These are phyloP conservation scores for Backusella circina DNA, from an alignment of 192 early-diverging fungal species.

Conservation along the genomic window DNA sequence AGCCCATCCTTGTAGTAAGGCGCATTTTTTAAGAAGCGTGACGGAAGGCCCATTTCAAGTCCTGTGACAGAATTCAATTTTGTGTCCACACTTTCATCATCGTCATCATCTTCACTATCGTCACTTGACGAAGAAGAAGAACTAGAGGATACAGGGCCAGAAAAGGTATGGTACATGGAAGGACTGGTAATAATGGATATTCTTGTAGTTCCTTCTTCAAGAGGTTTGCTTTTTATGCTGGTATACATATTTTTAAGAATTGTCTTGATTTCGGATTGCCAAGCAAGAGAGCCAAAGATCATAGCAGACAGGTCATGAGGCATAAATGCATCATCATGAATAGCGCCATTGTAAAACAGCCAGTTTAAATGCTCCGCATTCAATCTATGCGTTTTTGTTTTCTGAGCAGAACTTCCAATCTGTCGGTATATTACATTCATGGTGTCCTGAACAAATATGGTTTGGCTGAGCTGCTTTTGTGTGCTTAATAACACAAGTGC, in stretches of 20 bases:
- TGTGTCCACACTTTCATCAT: background rate
- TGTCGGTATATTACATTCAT: constrained; percentile 44
- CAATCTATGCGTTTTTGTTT: background rate
- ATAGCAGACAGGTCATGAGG: background rate
- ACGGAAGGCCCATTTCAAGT: constrained; percentile 5
- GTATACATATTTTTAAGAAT: constrained; percentile 10
- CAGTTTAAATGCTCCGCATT: background rate
- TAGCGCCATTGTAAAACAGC: background rate
- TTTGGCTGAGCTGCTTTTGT: constrained; percentile 67
- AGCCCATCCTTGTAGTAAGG: constrained; percentile 64
- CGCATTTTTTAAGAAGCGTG: constrained; percentile 12
- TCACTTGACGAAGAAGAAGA: constrained; percentile 5
- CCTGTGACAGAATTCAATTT: background rate
- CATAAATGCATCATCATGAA: background rate
- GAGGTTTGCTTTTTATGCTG: constrained; percentile 18
- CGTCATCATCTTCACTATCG: background rate
- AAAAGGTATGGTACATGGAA: constrained; percentile 2
- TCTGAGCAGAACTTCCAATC: background rate
- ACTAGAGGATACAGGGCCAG: background rate
- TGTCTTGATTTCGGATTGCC: constrained; percentile 16
- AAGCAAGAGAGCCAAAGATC: background rate
- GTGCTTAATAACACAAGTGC: constrained; percentile 87
- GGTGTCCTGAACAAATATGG: constrained; percentile 69
- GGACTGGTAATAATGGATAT: background rate
- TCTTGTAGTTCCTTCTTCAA: background rate